Evolutionary conservation across 73 alveolate species (phyloP).

Genomic region (Tetrahymena borealis): DNA sequence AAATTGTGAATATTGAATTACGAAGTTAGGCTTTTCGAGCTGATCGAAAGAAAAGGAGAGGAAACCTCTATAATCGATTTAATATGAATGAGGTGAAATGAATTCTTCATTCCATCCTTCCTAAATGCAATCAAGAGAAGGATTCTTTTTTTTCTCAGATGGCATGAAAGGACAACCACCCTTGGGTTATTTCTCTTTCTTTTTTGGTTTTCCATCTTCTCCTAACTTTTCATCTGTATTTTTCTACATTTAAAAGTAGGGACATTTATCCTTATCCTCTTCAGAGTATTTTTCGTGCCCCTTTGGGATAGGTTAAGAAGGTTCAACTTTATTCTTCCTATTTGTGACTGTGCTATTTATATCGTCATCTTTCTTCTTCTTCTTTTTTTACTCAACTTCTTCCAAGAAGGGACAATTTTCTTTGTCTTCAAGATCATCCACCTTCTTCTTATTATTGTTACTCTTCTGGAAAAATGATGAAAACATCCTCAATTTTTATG

Average conservation of each 20-base stretch:
- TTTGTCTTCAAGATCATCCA: neutral
- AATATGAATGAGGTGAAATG: slow-evolving; percentile 27
- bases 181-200: slow-evolving; percentile 38
- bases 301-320: neutral
- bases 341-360: neutral
- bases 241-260: neutral
- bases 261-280: neutral
- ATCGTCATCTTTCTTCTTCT: neutral
- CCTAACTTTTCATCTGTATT: slow-evolving; percentile 27
- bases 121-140: slow-evolving; percentile 15
- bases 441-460: neutral
- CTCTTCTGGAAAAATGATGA: neutral
- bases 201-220: slow-evolving; percentile 35
- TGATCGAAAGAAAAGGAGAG: slow-evolving; percentile 31
- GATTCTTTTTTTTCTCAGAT: slow-evolving; percentile 33
- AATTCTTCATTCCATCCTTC: slow-evolving; percentile 23
- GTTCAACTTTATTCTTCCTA: neutral
- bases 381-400: neutral
- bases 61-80: slow-evolving; percentile 38
- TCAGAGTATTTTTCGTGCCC: neutral
- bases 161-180: slow-evolving; percentile 51
- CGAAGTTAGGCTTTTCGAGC: slow-evolving; percentile 4
- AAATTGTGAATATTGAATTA: neutral
- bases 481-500: neutral
- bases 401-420: neutral